These are phyloP conservation scores for Fusarium sp. DNA, from an alignment of 2,329 filamentous ascomycete species.

Conservation along the genomic window DNA sequence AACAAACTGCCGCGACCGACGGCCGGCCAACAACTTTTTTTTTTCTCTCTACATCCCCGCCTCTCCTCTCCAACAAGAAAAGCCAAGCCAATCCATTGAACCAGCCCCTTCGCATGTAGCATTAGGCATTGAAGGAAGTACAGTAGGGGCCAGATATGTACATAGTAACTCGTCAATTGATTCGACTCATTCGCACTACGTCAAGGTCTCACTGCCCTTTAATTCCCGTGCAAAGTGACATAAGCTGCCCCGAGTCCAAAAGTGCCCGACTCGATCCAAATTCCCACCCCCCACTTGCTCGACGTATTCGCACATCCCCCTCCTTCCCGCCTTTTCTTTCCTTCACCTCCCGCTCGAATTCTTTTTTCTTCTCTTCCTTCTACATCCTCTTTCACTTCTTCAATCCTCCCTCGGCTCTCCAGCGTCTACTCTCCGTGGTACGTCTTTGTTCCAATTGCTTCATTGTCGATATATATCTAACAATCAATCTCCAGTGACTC, in stretches of 20 bases:
- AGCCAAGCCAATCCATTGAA: conserved; percentile 11
- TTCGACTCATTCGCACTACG: background rate
- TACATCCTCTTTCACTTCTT: conserved; percentile 35
- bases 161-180: conserved; percentile 8
- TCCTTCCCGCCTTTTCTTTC: conserved; percentile 45
- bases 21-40: conserved; percentile 37
- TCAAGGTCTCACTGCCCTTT: background rate
- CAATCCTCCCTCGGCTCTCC: conserved; percentile 25
- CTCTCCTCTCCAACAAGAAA: conserved; percentile 10
- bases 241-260: conserved; percentile 4
- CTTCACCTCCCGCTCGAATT: conserved; percentile 49
- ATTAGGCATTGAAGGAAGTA: conserved; percentile 12
- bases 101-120: conserved; percentile 3
- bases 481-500: conserved; percentile 37
- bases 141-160: conserved; percentile 6
- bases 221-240: background rate
- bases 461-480: conserved; percentile 31
- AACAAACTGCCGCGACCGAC: conserved; percentile 32
- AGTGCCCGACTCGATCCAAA: conserved; percentile 26
- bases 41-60: conserved; percentile 11
- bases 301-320: conserved; percentile 48
- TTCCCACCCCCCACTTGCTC: conserved; percentile 42
- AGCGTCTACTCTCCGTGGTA: conserved; percentile 26
- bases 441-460: conserved; percentile 12
- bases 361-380: conserved; percentile 45